These are phyloP conservation scores for Calonectria pseudoturangicola DNA, from an alignment of 2,329 filamentous ascomycete species.

Conservation along the genomic window DNA sequence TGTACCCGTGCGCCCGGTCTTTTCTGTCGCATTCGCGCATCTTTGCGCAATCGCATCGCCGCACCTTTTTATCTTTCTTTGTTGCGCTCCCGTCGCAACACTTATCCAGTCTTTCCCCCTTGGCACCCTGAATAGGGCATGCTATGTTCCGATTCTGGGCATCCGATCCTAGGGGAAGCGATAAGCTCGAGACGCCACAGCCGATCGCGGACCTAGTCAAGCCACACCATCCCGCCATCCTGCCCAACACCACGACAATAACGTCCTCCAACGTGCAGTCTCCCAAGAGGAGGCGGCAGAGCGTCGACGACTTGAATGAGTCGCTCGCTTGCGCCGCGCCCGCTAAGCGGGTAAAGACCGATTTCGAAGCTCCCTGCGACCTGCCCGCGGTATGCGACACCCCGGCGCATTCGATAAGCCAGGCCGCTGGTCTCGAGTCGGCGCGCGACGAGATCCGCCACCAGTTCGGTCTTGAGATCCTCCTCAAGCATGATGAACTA, in stretches of 20 bases:
- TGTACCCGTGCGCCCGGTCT: conserved; percentile 39
- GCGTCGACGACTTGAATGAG: conserved; percentile 57
- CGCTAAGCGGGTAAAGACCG: conserved; percentile 66
- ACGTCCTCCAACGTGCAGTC: conserved; percentile 54
- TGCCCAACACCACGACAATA: conserved; percentile 54
- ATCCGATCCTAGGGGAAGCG: conserved; percentile 75
- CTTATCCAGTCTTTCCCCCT: conserved; percentile 30
- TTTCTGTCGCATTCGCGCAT: conserved; percentile 45
- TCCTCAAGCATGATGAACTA: conserved; percentile 95
- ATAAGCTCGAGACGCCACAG: conserved; percentile 67
- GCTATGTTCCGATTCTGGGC: conserved; percentile 79
- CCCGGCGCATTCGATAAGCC: conserved; percentile 44
- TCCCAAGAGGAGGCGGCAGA: conserved; percentile 64
- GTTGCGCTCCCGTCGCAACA: conserved; percentile 47
- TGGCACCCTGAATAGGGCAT: conserved; percentile 59
- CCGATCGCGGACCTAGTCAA: conserved; percentile 60
- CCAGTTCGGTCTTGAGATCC: conserved; percentile 92
- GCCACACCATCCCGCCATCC: conserved; percentile 59
- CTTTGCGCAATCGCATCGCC: conserved; percentile 49
- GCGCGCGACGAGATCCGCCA: conserved; percentile 86
- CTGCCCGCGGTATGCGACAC: conserved; percentile 46
- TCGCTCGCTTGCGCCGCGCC: conserved; percentile 52
- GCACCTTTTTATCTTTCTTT: conserved; percentile 41
- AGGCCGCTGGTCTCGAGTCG: conserved; percentile 65
- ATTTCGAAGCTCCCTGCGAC: conserved; percentile 53